Evolutionary conservation across 2,329 filamentous ascomycete genomes (phyloP), one percentile per base, ranked within the genome.

Genomic region (Fusarium miscanthi): DNA sequence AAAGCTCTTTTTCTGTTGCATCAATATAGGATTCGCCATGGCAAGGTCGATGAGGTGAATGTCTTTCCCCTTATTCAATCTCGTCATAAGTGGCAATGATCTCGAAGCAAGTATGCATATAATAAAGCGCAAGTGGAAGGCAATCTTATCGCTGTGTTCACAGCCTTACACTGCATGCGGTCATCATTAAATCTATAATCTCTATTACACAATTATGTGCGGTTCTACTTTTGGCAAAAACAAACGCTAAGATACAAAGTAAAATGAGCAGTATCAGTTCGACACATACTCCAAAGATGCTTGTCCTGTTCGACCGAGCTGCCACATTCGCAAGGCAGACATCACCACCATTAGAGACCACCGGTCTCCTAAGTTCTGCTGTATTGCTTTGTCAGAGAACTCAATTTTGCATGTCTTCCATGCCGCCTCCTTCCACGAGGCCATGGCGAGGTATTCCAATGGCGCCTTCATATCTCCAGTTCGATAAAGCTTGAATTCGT

Each of bases 361-460:
- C n/a, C 70, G 52, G 21, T 70, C 46, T 25, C 70, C 70, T n/a
- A 62, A 33, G 31, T 46, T 57, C 42, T 66, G 52, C n/a, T 66
- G 66, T 2, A 59, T 41, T 21, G 23, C 59, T 25, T 64, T 69
- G 23, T 70, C 70, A 23, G 60, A 70, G 23, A 72, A 70, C 38
- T 73, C 70, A 37, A 72, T 72, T 16, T 66, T 73, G 31, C 70
- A 72, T 19, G 70, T 73, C 38, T 72, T 72, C 70, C 70, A 72
- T 30, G 70, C 70, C 19, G 70, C 70, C 4, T 72, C 70, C 40
- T 72, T 72, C 70, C 70, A 72, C 8, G 70, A 72, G 17, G 66
- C 69, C 46, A 56, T 73, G 3, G 70, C 70, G 17, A 72, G 65
- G 19, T 70, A 64, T 23, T 70, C 70, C 16, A 64, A 43, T 9